Percentiles rank a stretch among this genome's conserved stretches.
phyloP scores from a whole-genome alignment of 495 filamentous ascomycete species.

The Eremomyces bilateralis region DNA sequence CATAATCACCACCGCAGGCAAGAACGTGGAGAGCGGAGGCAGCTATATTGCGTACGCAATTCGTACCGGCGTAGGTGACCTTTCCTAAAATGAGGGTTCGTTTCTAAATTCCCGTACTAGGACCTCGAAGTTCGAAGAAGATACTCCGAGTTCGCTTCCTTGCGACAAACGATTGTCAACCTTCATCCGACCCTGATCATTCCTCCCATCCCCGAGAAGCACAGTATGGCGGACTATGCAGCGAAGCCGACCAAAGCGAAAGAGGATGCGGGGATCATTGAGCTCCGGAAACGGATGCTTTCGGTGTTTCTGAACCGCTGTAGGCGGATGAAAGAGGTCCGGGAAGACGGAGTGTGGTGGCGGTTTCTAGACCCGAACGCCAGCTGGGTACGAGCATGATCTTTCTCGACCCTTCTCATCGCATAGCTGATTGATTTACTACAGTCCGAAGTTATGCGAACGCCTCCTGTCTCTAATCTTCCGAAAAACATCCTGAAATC shows the following conservation, averaged over 20 bases:
- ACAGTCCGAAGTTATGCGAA: slow-evolving; percentile 77
- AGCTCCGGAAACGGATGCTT: slow-evolving; percentile 87
- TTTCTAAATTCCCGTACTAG: slow-evolving; percentile 23
- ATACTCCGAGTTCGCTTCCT: slow-evolving; percentile 92
- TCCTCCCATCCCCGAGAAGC: slow-evolving; percentile 94
- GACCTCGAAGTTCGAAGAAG: slow-evolving; percentile 84
- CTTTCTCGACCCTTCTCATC: not conserved
- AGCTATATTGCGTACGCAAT: slow-evolving; percentile 95
- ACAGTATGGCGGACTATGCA: slow-evolving; percentile 95
- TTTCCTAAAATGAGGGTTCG: not conserved
- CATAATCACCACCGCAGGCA: slow-evolving; percentile 79
- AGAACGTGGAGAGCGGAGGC: slow-evolving; percentile 76
- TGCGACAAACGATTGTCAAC: slow-evolving; percentile 68
- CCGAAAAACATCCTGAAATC: slow-evolving; percentile 87
- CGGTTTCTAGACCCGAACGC: slow-evolving; percentile 92
- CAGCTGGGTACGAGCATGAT: slow-evolving; percentile 91
- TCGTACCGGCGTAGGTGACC: slow-evolving; percentile 55
- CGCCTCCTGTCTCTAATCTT: slow-evolving; percentile 71
- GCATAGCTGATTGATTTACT: not conserved
- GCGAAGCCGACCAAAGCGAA: slow-evolving; percentile 95
- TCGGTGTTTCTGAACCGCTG: slow-evolving; percentile 88
- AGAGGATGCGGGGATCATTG: slow-evolving; percentile 89
- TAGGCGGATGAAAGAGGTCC: slow-evolving; percentile 74
- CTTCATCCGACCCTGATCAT: slow-evolving; percentile 88
- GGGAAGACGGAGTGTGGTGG: slow-evolving; percentile 92